Evolutionary conservation across 495 filamentous ascomycete genomes (phyloP).

Genomic region (Hypoxylon intermedium): DNA sequence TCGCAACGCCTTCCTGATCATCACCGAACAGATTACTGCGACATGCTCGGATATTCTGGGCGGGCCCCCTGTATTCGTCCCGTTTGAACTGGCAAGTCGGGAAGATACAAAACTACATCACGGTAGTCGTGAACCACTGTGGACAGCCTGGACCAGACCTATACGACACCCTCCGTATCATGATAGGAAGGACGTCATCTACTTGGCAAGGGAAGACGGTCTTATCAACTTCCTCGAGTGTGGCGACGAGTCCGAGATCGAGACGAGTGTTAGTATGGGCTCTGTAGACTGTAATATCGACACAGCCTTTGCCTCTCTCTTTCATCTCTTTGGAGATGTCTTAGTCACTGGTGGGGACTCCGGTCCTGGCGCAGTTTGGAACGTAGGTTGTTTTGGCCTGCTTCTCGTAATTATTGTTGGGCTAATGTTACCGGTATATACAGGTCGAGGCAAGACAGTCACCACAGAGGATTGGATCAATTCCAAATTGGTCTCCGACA

Average conservation of each 20-base stretch:
- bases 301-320: constrained; percentile 67
- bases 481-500: constrained; percentile 83
- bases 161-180: constrained; percentile 65
- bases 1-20: constrained; percentile 67
- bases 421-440: constrained; percentile 26
- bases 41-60: constrained; percentile 65
- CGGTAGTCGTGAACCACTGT: constrained; percentile 52
- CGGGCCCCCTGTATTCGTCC: constrained; percentile 54
- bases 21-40: constrained; percentile 64
- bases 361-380: constrained; percentile 79
- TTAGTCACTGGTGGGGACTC: constrained; percentile 81
- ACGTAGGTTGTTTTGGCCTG: constrained; percentile 55
- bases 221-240: constrained; percentile 72
- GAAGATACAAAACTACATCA: constrained; percentile 48
- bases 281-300: constrained; percentile 68
- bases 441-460: constrained; percentile 52
- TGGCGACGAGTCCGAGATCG: constrained; percentile 58
- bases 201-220: constrained; percentile 82
- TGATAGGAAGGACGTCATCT: constrained; percentile 71
- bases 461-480: constrained; percentile 53
- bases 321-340: constrained; percentile 67
- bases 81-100: constrained; percentile 41
- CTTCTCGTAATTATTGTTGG: background rate
- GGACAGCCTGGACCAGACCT: constrained; percentile 76
- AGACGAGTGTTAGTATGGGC: constrained; percentile 61